phyloP scores from a whole-genome alignment of 2,329 filamentous ascomycete genomes.

The Colletotrichum truncatum region DNA sequence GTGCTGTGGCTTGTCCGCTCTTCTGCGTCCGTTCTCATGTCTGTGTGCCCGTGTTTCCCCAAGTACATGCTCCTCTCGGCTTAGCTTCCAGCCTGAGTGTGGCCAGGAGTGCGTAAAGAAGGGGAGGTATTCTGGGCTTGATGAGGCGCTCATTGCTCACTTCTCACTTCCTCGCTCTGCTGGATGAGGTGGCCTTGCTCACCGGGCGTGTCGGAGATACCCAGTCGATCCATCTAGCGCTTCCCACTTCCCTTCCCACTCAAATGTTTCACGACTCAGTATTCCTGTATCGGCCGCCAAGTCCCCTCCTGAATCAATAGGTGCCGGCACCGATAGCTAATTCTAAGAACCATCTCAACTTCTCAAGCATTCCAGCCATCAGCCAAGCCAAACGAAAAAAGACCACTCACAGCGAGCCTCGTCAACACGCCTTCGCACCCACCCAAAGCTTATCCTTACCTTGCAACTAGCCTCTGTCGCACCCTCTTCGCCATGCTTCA shows the following conservation, averaged over 20 bases:
- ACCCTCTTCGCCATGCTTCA: background rate
- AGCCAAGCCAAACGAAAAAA: constrained; percentile 15
- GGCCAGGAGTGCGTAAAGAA: background rate
- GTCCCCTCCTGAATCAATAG: constrained; percentile 19
- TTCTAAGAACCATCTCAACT: constrained; percentile 16
- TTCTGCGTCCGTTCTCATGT: constrained; percentile 4
- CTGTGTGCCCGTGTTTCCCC: constrained; percentile 4
- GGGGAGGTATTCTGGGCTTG: background rate
- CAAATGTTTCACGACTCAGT: constrained; percentile 25
- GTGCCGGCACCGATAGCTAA: constrained; percentile 2
- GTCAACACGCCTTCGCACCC: constrained; percentile 18
- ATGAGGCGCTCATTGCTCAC: background rate
- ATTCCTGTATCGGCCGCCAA: constrained; percentile 21
- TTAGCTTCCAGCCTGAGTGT: background rate
- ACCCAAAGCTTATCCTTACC: constrained; percentile 21
- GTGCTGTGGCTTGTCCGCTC: constrained; percentile 1
- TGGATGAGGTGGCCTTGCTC: background rate
- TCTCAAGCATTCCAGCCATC: constrained; percentile 26
- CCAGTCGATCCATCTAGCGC: constrained; percentile 21
- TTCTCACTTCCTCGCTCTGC: background rate
- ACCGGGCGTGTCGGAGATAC: constrained; percentile 23
- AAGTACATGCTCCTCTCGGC: background rate
- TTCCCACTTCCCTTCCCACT: constrained; percentile 20
- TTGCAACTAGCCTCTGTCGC: background rate
- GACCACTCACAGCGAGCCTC: constrained; percentile 23